Evolutionary conservation across 2,329 filamentous ascomycete genomes (phyloP).

Genomic region (Cytospora leucostoma): DNA sequence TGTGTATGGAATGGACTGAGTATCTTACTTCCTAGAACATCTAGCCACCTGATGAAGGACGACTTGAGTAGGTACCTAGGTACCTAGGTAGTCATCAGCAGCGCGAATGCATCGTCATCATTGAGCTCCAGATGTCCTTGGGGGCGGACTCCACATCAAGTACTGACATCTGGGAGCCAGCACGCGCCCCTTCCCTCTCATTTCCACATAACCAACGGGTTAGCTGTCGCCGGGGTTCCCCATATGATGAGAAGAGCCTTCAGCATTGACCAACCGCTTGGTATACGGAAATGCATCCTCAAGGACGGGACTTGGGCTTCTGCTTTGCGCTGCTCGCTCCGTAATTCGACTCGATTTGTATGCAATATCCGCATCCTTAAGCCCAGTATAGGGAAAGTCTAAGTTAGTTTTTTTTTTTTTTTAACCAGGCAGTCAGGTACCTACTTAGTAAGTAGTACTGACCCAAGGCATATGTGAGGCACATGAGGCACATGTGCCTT

Average conservation of each 20-base stretch:
- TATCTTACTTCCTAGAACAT: too few relatives aligned
- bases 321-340: too few relatives aligned
- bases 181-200: conserved; percentile 5
- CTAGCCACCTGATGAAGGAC: too few relatives aligned
- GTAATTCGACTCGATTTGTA: too few relatives aligned
- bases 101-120: background rate
- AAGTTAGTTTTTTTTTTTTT: too few relatives aligned
- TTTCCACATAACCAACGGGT: conserved; percentile 9
- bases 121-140: background rate
- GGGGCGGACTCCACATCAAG: background rate
- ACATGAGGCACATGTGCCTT: too few relatives aligned
- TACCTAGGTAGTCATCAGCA: too few relatives aligned
- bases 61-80: too few relatives aligned
- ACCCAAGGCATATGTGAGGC: too few relatives aligned
- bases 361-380: too few relatives aligned
- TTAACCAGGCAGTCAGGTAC: background rate
- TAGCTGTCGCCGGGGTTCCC: background rate
- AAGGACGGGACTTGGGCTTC: background rate
- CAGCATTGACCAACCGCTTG: background rate
- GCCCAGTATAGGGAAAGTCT: too few relatives aligned
- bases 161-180: background rate
- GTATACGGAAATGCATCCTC: background rate
- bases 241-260: background rate
- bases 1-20: too few relatives aligned
- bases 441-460: background rate